phyloP scores from a whole-genome alignment of 106 monocot species.

The Acorus gramineus region DNA sequence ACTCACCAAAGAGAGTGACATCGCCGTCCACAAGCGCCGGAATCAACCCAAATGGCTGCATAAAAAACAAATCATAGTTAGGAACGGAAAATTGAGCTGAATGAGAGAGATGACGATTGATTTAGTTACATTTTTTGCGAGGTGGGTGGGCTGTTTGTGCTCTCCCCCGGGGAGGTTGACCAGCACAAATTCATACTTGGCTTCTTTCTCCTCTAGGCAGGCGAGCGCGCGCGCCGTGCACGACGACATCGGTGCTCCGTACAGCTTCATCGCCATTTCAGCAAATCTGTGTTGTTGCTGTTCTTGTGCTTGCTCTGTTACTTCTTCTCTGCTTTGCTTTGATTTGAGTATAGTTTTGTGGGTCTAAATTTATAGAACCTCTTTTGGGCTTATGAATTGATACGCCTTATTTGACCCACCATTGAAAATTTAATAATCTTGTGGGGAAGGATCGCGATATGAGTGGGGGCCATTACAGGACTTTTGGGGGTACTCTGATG shows the following conservation, averaged over 20 bases:
- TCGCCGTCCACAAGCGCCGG: slow-evolving; percentile 45
- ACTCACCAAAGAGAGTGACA: slow-evolving; percentile 20
- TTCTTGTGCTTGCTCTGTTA: neutral
- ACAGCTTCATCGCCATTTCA: slow-evolving; percentile 11
- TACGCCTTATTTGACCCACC: too few species aligned
- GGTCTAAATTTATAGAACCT: too few species aligned
- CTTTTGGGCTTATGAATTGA: too few species aligned
- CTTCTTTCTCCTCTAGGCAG: slow-evolving; percentile 9
- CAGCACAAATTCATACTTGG: slow-evolving; percentile 12
- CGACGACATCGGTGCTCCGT: slow-evolving; percentile 11
- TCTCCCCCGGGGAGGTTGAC: slow-evolving; percentile 12
- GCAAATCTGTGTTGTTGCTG: too few species aligned
- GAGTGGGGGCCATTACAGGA: too few species aligned
- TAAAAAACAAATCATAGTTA: neutral
- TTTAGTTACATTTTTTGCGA: slow-evolving; percentile 39
- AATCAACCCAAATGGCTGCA: slow-evolving; percentile 54
- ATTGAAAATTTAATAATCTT: too few species aligned
- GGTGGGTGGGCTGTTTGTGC: slow-evolving; percentile 50
- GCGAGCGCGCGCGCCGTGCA: slow-evolving; percentile 12
- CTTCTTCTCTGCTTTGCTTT: neutral
- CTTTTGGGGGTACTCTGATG: too few species aligned
- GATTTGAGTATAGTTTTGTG: too few species aligned
- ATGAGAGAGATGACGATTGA: neutral
- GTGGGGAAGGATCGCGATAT: too few species aligned
- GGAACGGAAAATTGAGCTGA: neutral